phyloP scores from a whole-genome alignment of 306 rosid genomes.

The Sechiopsis laciniata region DNA sequence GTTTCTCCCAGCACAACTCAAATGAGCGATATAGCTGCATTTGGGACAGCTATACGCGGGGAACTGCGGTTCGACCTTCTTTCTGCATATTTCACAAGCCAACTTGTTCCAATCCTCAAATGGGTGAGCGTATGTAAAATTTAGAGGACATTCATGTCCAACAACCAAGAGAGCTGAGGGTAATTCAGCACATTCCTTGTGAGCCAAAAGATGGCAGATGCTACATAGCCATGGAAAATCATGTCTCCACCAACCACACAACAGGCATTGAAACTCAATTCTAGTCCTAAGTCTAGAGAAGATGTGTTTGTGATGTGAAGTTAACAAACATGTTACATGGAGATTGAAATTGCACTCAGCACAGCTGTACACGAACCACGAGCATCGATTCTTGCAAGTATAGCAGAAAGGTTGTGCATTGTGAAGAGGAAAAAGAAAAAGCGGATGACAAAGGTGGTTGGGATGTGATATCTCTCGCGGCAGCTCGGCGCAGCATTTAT shows the following conservation, averaged over 20 bases:
- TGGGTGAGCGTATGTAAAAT: neutral
- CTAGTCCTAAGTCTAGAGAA: neutral
- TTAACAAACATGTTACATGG: neutral
- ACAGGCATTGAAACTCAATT: neutral
- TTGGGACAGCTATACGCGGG: neutral
- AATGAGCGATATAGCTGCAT: neutral
- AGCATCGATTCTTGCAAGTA: constrained; percentile 7
- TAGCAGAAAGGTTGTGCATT: neutral
- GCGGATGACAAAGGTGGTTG: neutral
- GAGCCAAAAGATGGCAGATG: constrained; percentile 1
- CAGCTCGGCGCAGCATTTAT: constrained; percentile 6
- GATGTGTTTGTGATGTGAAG: neutral
- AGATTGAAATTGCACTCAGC: neutral
- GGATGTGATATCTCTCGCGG: constrained; percentile 3
- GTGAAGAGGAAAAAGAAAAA: neutral
- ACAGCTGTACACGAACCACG: neutral
- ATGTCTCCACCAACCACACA: neutral
- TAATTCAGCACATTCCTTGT: constrained; percentile 4
- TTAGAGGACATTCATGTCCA: neutral
- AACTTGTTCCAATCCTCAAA: neutral
- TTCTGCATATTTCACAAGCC: constrained; percentile 3
- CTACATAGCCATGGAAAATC: neutral
- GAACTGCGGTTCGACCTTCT: neutral
- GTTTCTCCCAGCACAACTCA: neutral
- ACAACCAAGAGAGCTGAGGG: neutral